Evolutionary conservation across 495 filamentous ascomycete species (phyloP), one percentile per base, ranked within the genome.

Genomic region (Podospora anserina): DNA sequence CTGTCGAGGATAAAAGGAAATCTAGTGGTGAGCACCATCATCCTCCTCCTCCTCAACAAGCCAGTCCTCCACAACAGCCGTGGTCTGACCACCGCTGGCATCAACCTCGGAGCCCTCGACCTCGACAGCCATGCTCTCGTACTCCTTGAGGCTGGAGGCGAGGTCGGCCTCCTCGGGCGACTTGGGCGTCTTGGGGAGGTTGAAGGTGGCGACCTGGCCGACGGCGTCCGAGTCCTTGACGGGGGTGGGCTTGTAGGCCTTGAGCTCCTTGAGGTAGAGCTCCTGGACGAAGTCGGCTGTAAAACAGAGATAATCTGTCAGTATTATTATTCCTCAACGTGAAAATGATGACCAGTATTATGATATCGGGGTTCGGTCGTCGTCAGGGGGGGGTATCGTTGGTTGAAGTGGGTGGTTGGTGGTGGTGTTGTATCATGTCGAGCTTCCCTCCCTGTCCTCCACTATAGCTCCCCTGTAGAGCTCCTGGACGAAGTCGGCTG

Each of bases 401-500:
- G 7, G 39, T 16, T 49, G 39, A 3, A 11, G 39, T 3, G 30
- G 3, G 30, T 4, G 30, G 30, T 4, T 32, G 30, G 30, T 81
- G 23, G 23, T 65, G 67, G 20, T 61, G 62, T 65, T 34, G 63
- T 60, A 57, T 58, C 30, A 63, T 61, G 59, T 54, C 53, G 60
- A 23, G 44, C 49, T 23, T 39, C 15, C 19, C 20, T 15, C 59
- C 55, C 18, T 27, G 64, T 39, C 64, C 49, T 19, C 58, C 30
- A 34, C 68, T 26, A 30, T 7, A 27, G 63, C 34, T 55, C 56
- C 68, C 27, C 57, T 44, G 87, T 98, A 99, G 74, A 99, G 88
- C 71, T 97, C 94, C 83, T 97, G 95, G 72, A 99, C 90, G 71
- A 95, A 85, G 82, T 99, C 95, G 83, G 90, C 96, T 98, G 70